Conservation (phyloP, 257 asterid species). For the Striga asiatica region DNA sequence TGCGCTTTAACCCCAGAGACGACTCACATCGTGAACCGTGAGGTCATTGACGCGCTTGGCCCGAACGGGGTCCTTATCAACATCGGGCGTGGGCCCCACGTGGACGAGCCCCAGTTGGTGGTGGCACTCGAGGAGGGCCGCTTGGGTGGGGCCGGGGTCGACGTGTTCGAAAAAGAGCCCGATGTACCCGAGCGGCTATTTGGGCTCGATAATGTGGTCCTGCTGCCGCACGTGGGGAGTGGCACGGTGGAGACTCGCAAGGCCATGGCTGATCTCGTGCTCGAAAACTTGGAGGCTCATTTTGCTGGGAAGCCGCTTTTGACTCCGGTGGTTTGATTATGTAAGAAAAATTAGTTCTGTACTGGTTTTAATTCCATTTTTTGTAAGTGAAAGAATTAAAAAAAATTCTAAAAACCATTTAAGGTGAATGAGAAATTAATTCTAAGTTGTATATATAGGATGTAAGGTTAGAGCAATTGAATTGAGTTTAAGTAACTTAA, state of each 20-base stretch:
- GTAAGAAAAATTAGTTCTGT: no score
- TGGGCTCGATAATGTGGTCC: constrained; percentile 57
- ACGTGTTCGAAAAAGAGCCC: constrained; percentile 79
- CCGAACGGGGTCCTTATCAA: constrained; percentile 70
- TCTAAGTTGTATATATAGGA: no score
- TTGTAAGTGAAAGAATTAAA: no score
- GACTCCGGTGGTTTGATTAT: constrained; percentile 59
- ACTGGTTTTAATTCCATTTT: no score
- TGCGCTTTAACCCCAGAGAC: constrained; percentile 69
- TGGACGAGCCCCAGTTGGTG: constrained; percentile 69
- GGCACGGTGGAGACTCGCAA: constrained; percentile 56
- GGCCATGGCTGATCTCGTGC: constrained; percentile 72
- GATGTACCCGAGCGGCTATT: constrained; percentile 53
- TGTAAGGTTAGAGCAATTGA: no score
- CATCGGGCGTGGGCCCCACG: constrained; percentile 79
- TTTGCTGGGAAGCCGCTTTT: constrained; percentile 48
- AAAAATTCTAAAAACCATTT: no score
- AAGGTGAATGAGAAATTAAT: no score
- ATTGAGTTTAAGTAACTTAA: no score
- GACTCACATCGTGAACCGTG: constrained; percentile 53
- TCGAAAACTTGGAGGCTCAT: constrained; percentile 70
- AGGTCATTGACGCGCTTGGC: constrained; percentile 68
- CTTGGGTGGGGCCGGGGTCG: constrained; percentile 86
- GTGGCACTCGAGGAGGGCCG: constrained; percentile 78
- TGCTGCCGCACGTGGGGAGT: constrained; percentile 76